Base-by-base conservation (phyloP, 306 rosid genomes). In the Betula pendula region DNA sequence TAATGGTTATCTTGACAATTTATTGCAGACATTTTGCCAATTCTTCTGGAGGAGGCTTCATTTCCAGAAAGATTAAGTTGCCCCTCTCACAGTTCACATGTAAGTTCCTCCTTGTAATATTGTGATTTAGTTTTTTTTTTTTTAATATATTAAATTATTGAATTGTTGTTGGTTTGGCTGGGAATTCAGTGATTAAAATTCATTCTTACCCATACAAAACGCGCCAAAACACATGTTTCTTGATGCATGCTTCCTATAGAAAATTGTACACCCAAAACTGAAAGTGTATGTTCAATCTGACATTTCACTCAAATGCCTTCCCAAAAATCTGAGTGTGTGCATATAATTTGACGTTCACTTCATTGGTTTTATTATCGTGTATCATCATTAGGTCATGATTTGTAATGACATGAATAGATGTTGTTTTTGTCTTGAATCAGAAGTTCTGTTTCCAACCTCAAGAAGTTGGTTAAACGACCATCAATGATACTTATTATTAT, bases 11-110 rank as follows among this genome's bases (percentile, higher is more conserved):
- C 25, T 35, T 59, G 74, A 56, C 35, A 80, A 79, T 69, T 68
- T 4, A 29, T 60, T 62, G 58, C 88, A 89, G 96, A 88, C 74
- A 63, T 86, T 70, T 83, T 84, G 71, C 88, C 91, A n/a, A 76
- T 83, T 85, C 86, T 84, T 60, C 68, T 87, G 40, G 90, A 88
- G 73, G 89, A 87, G 71, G 58, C 90, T 78, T 84, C 93, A 49
- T 71, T 76, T 73, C 81, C 89, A n/a, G 65, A 78, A 68, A 85
- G 82, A 71, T 72, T 84, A 70, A 84, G 76, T 47, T 66, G 73
- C 25, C 79, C 90, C 50, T 77, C 71, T 42, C 80, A 80, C 67
- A 49, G 73, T 69, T 88, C 88, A 50, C 86, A 67, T 74, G 94
- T 94, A 82, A 83, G 92, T 83, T 52, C 29, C 74, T 33, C 59